Evolutionary conservation across 2,329 filamentous ascomycete genomes (phyloP).

Genomic region (Sclerotinia trifoliorum): DNA sequence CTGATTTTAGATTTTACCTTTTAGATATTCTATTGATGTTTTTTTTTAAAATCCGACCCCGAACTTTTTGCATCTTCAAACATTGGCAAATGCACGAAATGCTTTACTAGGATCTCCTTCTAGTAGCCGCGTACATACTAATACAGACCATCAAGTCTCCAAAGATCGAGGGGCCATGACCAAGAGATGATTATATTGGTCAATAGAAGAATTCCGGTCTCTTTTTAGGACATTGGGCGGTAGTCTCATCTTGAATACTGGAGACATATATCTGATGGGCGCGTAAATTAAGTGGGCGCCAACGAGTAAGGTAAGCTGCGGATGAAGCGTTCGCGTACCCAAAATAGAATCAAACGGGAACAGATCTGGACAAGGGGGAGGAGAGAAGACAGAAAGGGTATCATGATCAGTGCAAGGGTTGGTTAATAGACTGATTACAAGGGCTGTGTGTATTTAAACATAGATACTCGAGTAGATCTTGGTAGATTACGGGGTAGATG

Average conservation of each 20-base stretch:
- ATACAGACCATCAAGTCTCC: constrained; percentile 6
- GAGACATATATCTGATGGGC: constrained; percentile 22
- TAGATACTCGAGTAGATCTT: constrained; percentile 2
- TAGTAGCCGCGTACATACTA: constrained; percentile 17
- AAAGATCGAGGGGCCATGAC: constrained; percentile 15
- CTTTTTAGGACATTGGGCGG: constrained; percentile 22
- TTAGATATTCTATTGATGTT: constrained; percentile 18
- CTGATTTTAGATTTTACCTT: constrained; percentile 22
- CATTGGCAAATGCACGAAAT: constrained; percentile 13
- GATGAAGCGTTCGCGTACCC: constrained; percentile 23
- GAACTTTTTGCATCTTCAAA: constrained; percentile 16
- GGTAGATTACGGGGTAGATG: neutral
- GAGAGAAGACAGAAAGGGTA: neutral
- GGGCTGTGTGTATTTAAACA: constrained; percentile 5
- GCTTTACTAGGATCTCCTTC: constrained; percentile 10
- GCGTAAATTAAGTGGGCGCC: constrained; percentile 22
- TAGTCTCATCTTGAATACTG: constrained; percentile 22
- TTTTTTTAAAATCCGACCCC: constrained; percentile 16
- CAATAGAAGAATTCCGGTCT: constrained; percentile 6
- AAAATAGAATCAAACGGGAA: constrained; percentile 19
- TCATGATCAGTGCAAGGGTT: neutral
- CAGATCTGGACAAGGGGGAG: constrained; percentile 17
- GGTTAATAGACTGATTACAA: neutral
- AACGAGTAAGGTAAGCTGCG: constrained; percentile 23
- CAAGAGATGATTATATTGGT: constrained; percentile 18